Percentiles rank a stretch among this genome's conserved stretches.
phyloP scores from a whole-genome alignment of 768 basidiomycete species.

The Leccinellum albellum region DNA sequence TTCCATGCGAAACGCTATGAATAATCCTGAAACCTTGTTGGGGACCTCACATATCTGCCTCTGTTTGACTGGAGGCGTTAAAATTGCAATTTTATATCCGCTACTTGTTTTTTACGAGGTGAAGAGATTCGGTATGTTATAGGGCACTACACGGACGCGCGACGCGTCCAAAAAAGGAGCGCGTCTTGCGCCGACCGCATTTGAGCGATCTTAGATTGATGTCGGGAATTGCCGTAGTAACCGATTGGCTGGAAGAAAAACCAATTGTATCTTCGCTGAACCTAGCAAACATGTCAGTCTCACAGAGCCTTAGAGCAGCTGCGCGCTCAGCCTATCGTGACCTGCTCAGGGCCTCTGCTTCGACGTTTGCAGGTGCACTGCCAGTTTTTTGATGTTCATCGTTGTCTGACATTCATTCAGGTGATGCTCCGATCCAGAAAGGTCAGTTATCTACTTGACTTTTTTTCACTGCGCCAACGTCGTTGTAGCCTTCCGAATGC shows the following conservation, averaged over 20 bases:
- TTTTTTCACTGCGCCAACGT: conserved; percentile 4
- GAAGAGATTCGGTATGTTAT: conserved; percentile 30
- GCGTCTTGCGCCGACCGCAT: conserved; percentile 38
- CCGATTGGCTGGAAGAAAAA: conserved; percentile 15
- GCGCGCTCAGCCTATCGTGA: conserved; percentile 74
- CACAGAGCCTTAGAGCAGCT: conserved; percentile 54
- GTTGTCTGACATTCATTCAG: conserved; percentile 30
- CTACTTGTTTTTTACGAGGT: conserved; percentile 25
- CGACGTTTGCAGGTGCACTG: conserved; percentile 59
- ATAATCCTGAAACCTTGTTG: conserved; percentile 15
- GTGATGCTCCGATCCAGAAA: conserved; percentile 53
- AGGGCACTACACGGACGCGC: conserved; percentile 20
- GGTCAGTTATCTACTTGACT: conserved; percentile 30
- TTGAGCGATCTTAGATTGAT: conserved; percentile 33
- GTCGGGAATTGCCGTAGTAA: conserved; percentile 11
- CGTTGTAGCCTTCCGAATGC: conserved; percentile 61
- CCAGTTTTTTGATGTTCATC: not conserved
- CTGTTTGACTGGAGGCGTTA: conserved; percentile 16
- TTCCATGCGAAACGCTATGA: conserved; percentile 14
- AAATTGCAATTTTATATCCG: conserved; percentile 28
- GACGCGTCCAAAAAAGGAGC: conserved; percentile 37
- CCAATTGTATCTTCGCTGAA: not conserved
- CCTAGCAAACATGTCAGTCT: conserved; percentile 50
- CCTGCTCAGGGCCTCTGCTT: conserved; percentile 60
- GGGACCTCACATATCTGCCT: conserved; percentile 14